These are phyloP conservation scores for Amanita thiersii DNA, from an alignment of 768 basidiomycete genomes.

Conservation along the genomic window DNA sequence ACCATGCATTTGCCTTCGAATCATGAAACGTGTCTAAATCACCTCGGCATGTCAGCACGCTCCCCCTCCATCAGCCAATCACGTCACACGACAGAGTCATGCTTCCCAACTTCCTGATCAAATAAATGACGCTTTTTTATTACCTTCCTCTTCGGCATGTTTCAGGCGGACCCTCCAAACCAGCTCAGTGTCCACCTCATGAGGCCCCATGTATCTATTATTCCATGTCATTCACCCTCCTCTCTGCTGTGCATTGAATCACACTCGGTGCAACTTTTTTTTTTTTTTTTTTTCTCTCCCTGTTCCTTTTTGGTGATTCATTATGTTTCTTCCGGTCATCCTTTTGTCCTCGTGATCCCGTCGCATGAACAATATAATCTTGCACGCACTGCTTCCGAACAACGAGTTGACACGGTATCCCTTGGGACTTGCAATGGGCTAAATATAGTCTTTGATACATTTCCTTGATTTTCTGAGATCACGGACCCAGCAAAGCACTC, in stretches of 20 bases:
- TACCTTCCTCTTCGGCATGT: not conserved
- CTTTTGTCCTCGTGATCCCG: not conserved
- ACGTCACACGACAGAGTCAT: constrained; percentile 7
- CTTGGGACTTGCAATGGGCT: too few relatives aligned
- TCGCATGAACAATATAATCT: not conserved
- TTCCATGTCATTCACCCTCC: too few relatives aligned
- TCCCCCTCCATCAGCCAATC: constrained; percentile 2
- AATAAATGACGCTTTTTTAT: constrained; percentile 1
- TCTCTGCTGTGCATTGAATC: too few relatives aligned
- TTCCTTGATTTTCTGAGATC: not conserved
- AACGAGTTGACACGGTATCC: constrained; percentile 3
- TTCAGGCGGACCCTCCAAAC: not conserved
- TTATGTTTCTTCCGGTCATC: too few relatives aligned
- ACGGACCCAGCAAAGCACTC: not conserved
- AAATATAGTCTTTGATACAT: not conserved
- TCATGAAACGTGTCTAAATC: constrained; percentile 4
- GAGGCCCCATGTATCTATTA: too few relatives aligned
- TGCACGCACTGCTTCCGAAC: not conserved
- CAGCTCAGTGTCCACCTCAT: too few relatives aligned
- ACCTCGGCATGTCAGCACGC: not conserved
- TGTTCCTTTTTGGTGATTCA: too few relatives aligned
- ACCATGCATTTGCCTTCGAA: not conserved
- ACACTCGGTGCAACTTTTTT: too few relatives aligned
- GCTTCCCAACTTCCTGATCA: not conserved
- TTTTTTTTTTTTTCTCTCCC: too few relatives aligned